A percentile compares a stretch with the other conserved stretches of the same genome.
These are phyloP conservation scores for Entonaema liquescens DNA, from an alignment of 495 filamentous ascomycete species.

Conservation along the genomic window DNA sequence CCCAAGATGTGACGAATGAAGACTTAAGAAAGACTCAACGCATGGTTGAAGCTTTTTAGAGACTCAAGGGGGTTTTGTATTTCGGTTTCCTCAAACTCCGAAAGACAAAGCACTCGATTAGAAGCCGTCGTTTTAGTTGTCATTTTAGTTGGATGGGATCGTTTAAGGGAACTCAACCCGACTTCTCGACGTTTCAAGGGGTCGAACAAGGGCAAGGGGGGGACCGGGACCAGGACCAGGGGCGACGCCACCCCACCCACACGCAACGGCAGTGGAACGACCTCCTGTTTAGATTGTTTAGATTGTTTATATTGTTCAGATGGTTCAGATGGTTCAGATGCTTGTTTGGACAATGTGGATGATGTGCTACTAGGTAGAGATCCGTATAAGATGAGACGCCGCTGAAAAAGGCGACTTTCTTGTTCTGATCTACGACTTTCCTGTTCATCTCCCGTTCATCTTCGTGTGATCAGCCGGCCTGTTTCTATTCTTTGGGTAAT, in stretches of 20 bases:
- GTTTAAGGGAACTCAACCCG: not conserved
- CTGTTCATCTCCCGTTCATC: slow-evolving; percentile 10
- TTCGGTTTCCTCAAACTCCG: not conserved
- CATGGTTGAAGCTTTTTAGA: not conserved
- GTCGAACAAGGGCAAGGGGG: not conserved
- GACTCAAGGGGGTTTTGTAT: slow-evolving; percentile 1
- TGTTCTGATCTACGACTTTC: slow-evolving; percentile 22
- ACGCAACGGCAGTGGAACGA: slow-evolving; percentile 15
- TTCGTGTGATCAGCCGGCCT: slow-evolving; percentile 34
- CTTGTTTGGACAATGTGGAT: too few relatives aligned
- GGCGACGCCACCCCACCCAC: not conserved
- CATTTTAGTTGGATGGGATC: not conserved
- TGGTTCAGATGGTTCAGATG: too few relatives aligned
- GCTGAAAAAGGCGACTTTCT: not conserved
- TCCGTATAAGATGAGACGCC: slow-evolving; percentile 19
- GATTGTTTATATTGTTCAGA: too few relatives aligned
- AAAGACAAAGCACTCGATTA: not conserved
- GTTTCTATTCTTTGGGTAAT: slow-evolving; percentile 33
- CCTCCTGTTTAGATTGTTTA: slow-evolving; percentile 4
- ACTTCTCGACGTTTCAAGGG: slow-evolving; percentile 9
- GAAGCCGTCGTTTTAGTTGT: slow-evolving; percentile 3
- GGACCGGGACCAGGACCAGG: not conserved
- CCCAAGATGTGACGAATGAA: not conserved
- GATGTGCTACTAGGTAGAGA: slow-evolving; percentile 18
- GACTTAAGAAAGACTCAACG: not conserved